Base-by-base conservation (phyloP, 108 stramenopile species). In the Conticribra guillardii region DNA sequence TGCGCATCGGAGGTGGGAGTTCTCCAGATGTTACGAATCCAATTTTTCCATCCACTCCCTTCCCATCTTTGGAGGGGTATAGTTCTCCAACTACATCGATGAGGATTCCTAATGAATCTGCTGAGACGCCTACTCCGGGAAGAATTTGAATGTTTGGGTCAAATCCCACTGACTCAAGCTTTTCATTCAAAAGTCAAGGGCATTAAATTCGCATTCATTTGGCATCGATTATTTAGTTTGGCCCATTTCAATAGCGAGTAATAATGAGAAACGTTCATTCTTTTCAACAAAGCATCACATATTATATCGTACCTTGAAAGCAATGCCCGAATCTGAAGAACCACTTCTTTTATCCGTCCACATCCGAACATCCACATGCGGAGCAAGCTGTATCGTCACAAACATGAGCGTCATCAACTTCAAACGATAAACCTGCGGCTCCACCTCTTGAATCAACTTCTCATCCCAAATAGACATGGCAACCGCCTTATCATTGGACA, bases 71-170 rank as follows among this genome's bases (percentile, higher is more conserved):
- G 0, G 86, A 76, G 5, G 92, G 85, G 21, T 74, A 70, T 9
- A 93, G 63, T 44, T 93, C 84, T 17, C 92, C 92, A 8, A 78
- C 84, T 17, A 93, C 92, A 54, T 93, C 87, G 76, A 93, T 89
- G 14, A 71, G 17, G 50, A 93, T 82, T 2, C 88, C 88, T 31
- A 93, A 57, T 16, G 77, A 55, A 37, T 79, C 70, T 9, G 86
- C 75, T 28, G 76, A 56, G 8, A 89, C 52, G 0, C 79, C 78
- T 26, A 90, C 54, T 8, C 92, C 92, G 9, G 89, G 89, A 19
- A 87, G 68, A 4, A 92, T 60, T 73, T 85, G 74, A 52, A 93
- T 76, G 58, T 93, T 87, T 24, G 92, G 89, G 63, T 93, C 89
- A 55, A 89, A 93, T 22, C 53, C 87, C 2, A 87, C 68, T 2